Percentiles rank a stretch among this genome's conserved stretches.
These are phyloP conservation scores for Clarireedia paspali DNA, from an alignment of 2,329 filamentous ascomycete species.

Conservation along the genomic window DNA sequence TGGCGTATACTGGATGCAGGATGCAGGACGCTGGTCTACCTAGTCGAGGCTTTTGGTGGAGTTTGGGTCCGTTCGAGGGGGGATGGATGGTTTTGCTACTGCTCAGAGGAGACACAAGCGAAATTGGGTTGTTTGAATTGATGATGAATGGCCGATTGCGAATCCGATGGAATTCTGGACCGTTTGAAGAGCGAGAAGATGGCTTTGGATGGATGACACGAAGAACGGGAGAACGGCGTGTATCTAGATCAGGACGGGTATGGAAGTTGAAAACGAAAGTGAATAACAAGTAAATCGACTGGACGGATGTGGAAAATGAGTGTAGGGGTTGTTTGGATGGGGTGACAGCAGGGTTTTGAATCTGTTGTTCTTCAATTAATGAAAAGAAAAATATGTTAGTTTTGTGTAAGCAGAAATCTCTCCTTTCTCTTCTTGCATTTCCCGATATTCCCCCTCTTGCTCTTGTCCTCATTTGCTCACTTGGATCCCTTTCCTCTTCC, in stretches of 20 bases:
- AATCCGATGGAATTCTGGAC: neutral
- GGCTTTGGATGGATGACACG: neutral
- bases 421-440: neutral
- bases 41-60: too few relatives aligned
- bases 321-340: neutral
- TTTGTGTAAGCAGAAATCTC: neutral
- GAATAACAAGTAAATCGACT: neutral
- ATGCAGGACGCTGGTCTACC: too few relatives aligned
- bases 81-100: neutral
- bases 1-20: too few relatives aligned
- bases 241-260: too few relatives aligned
- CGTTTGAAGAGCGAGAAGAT: neutral
- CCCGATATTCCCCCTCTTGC: neutral
- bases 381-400: constrained; percentile 5
- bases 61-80: neutral
- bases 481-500: neutral
- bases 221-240: neutral
- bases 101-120: neutral
- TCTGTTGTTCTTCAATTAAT: neutral
- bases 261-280: neutral
- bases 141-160: neutral
- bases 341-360: neutral
- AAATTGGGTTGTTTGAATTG: neutral
- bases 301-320: neutral
- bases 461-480: too few relatives aligned